A percentile compares a stretch with the other conserved stretches of the same genome.
These are phyloP conservation scores for Mimosa bimucronata DNA, from an alignment of 306 rosid species.

Conservation along the genomic window DNA sequence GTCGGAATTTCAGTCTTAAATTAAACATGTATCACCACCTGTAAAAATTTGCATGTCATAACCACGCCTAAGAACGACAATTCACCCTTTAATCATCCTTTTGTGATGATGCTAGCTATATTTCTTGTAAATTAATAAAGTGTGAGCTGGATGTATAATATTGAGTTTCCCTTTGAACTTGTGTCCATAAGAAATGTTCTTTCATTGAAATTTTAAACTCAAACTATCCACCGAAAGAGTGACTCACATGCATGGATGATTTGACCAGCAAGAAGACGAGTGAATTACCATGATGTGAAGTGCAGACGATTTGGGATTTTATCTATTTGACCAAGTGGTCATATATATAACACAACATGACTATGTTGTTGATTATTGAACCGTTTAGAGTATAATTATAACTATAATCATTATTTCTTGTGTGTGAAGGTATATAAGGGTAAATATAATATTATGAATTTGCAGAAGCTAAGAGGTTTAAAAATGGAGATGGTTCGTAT, in stretches of 20 bases:
- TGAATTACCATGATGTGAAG: too few relatives aligned
- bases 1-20: not conserved
- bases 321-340: too few relatives aligned
- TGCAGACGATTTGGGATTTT: too few relatives aligned
- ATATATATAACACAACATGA: too few relatives aligned
- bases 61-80: not conserved
- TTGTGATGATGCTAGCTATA: not conserved
- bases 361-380: not conserved
- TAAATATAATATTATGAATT: not conserved
- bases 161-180: too few relatives aligned
- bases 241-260: too few relatives aligned
- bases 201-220: too few relatives aligned
- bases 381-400: not conserved
- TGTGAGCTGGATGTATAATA: too few relatives aligned
- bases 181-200: too few relatives aligned
- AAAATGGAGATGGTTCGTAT: conserved; percentile 79
- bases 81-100: not conserved
- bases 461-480: conserved; percentile 53
- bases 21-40: not conserved
- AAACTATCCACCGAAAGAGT: too few relatives aligned
- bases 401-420: not conserved
- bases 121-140: too few relatives aligned
- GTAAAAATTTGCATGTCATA: not conserved
- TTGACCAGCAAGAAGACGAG: too few relatives aligned
- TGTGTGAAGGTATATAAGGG: not conserved